Evolutionary conservation across 2,329 filamentous ascomycete species (phyloP), one percentile per base, ranked within the genome.

Genomic region (Alternaria atra): DNA sequence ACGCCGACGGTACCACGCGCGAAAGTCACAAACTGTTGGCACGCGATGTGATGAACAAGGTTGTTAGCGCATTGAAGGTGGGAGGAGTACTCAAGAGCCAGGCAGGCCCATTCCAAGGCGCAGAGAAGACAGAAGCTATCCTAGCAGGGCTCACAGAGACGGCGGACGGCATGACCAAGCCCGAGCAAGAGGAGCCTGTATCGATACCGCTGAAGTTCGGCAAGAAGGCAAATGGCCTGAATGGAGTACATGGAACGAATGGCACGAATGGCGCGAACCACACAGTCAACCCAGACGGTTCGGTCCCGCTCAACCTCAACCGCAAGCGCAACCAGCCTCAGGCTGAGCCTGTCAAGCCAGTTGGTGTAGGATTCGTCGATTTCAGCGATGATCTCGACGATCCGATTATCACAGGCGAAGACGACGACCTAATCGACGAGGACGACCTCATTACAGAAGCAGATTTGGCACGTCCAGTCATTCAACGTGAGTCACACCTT

Each of bases 391-490:
- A 92, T 66, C 83, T 90, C 58, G 84, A 83, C 64, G 80, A 81
- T 60, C 82, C 74, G n/a, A 72, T 80, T 73, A 86, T 81, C 59
- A 82, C 78, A 34, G 84, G 84, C 54, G 86, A 86, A 62, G 91
- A 93, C 70, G 93, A 96, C 66, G 94, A 96, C 56, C 81, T 97
- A 55, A 95, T 99, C 68, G 93, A 98, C 74, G 95, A 98, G 78
- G 91, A 97, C 73, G 89, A 89, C 9, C 84, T 99, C 32, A 83
- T 99, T 70, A 92, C 90, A 3, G 93, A 94, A 73, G 92, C 93
- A 63, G 94, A 99, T 74, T 84, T 95, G 69, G 88, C 88, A 68
- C 85, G 89, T 70, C 91, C 91, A 23, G 86, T 97, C 56, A 87
- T 90, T 67, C 90, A 93, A 70, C 93, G 94, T 97, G 84, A 80